phyloP scores from a whole-genome alignment of 371 early-diverging fungal genomes.

The Mortierella sp. region DNA sequence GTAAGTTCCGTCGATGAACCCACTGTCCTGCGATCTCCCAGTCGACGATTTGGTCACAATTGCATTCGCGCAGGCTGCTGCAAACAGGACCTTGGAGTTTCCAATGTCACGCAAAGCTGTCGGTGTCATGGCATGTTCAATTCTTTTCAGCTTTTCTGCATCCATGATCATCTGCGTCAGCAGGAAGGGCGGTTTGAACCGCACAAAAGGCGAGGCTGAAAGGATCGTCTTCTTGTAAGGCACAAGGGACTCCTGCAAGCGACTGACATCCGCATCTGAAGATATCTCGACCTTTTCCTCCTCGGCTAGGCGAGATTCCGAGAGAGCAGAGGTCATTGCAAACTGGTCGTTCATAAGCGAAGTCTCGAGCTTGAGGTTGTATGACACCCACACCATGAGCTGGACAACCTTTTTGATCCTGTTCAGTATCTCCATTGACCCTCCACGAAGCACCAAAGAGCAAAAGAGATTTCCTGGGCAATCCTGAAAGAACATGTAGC shows the following conservation, averaged over 20 bases:
- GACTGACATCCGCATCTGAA: slow-evolving; percentile 24
- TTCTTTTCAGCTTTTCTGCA: slow-evolving; percentile 60
- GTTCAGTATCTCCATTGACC: slow-evolving; percentile 63
- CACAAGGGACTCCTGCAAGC: slow-evolving; percentile 31
- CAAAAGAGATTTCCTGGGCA: slow-evolving; percentile 85
- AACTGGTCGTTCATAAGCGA: slow-evolving; percentile 81
- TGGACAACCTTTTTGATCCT: slow-evolving; percentile 81
- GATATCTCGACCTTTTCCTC: slow-evolving; percentile 32
- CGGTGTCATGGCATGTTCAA: slow-evolving; percentile 39
- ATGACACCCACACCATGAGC: slow-evolving; percentile 84
- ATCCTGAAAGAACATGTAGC: slow-evolving; percentile 88
- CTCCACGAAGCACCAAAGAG: slow-evolving; percentile 91
- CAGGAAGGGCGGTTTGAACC: slow-evolving; percentile 85
- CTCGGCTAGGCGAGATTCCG: slow-evolving; percentile 23
- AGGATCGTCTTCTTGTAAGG: slow-evolving; percentile 75
- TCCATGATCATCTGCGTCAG: slow-evolving; percentile 75
- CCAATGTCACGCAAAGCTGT: slow-evolving; percentile 38
- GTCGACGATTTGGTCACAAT: slow-evolving; percentile 45
- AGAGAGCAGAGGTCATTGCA: slow-evolving; percentile 60
- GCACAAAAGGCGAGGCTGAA: slow-evolving; percentile 85
- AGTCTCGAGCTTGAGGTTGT: slow-evolving; percentile 86
- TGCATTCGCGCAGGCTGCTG: slow-evolving; percentile 18
- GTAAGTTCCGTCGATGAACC: slow-evolving; percentile 59
- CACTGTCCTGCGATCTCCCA: slow-evolving; percentile 54
- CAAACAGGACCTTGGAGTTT: slow-evolving; percentile 36